A percentile compares a stretch with the other conserved stretches of the same genome.
These are phyloP conservation scores for Talaromyces stipitatus DNA, from an alignment of 495 filamentous ascomycete genomes.

Conservation along the genomic window DNA sequence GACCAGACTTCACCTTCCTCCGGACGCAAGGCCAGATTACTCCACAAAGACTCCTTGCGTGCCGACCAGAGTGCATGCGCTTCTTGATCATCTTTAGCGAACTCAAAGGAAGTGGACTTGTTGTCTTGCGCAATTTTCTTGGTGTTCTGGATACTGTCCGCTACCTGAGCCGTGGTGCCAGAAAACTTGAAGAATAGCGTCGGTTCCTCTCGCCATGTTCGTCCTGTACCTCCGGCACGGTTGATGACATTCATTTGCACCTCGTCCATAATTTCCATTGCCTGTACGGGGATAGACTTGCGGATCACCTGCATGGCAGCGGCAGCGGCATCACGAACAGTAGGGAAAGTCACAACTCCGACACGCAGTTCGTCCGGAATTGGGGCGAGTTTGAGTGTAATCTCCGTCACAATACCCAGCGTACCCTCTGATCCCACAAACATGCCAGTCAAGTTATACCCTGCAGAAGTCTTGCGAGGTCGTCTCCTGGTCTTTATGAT, in stretches of 20 bases:
- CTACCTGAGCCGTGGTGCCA: constrained; percentile 65
- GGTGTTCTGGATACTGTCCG: constrained; percentile 75
- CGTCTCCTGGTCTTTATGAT: constrained; percentile 70
- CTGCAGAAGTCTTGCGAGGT: constrained; percentile 68
- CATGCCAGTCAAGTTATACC: constrained; percentile 78
- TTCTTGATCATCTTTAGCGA: constrained; percentile 63
- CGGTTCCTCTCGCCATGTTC: constrained; percentile 67
- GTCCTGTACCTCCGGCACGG: constrained; percentile 60
- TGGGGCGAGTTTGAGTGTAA: constrained; percentile 72
- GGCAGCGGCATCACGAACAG: constrained; percentile 70
- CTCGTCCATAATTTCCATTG: constrained; percentile 89
- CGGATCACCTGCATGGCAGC: constrained; percentile 74
- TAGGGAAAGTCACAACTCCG: constrained; percentile 73
- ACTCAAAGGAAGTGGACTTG: constrained; percentile 66
- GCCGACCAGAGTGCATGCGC: constrained; percentile 78
- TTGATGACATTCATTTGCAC: constrained; percentile 95
- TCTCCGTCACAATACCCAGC: constrained; percentile 81
- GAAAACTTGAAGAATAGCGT: constrained; percentile 95
- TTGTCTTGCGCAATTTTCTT: constrained; percentile 54
- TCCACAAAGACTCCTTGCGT: constrained; percentile 80
- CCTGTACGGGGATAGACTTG: constrained; percentile 75
- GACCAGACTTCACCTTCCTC: constrained; percentile 58
- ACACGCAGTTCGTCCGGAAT: constrained; percentile 75
- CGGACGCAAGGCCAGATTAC: constrained; percentile 41
- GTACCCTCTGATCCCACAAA: constrained; percentile 94